These are phyloP conservation scores for Plantago ovata DNA, from an alignment of 257 asterid genomes.

Conservation along the genomic window DNA sequence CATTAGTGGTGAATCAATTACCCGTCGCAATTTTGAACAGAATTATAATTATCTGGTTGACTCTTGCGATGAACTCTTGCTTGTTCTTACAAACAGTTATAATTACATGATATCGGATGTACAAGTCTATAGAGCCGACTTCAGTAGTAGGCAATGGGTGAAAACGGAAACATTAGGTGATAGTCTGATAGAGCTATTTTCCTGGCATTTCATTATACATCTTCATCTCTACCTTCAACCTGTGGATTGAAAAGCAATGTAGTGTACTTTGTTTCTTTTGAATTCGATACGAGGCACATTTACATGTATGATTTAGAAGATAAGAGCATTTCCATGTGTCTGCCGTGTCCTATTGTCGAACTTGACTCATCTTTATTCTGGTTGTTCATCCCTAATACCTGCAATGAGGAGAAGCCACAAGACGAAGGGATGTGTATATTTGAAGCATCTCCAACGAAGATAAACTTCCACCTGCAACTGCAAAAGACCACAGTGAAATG, in stretches of 20 bases:
- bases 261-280: no score
- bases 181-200: slow-evolving; percentile 2
- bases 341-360: no score
- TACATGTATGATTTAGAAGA: no score
- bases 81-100: neutral
- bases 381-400: no score
- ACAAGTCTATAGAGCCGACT: neutral
- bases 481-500: neutral
- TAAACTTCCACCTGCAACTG: slow-evolving; percentile 7
- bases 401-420: neutral
- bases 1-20: neutral
- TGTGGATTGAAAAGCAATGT: no score
- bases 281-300: no score
- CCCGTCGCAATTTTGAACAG: neutral
- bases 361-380: no score
- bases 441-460: neutral
- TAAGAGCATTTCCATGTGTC: no score
- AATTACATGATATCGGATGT: neutral
- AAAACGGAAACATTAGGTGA: neutral
- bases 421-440: neutral
- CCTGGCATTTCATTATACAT: neutral
- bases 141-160: slow-evolving; percentile 9
- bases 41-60: neutral
- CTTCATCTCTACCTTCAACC: slow-evolving; percentile 8
- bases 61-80: no score